A percentile compares a stretch with the other conserved stretches of the same genome.
These are phyloP conservation scores for Salix udensis DNA, from an alignment of 345 rosid genomes.

Conservation along the genomic window DNA sequence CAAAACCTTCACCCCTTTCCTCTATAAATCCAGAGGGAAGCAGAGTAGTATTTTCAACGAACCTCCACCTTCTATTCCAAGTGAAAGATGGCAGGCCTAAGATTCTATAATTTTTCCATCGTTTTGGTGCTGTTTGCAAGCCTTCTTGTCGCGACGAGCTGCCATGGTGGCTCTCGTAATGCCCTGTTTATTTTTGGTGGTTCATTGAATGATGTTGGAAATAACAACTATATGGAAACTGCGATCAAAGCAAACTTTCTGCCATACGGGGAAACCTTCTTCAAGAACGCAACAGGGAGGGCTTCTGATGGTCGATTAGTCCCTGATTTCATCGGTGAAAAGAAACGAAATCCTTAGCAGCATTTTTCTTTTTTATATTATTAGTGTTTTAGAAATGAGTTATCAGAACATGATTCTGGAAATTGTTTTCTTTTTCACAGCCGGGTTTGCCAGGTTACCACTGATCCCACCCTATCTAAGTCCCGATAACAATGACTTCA, in stretches of 20 bases:
- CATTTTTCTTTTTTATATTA: no score
- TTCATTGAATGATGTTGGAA: slow-evolving; percentile 33
- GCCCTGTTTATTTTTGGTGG: slow-evolving; percentile 38
- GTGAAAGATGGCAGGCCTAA: not conserved
- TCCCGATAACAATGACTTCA: slow-evolving; percentile 4
- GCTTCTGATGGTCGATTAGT: slow-evolving; percentile 28
- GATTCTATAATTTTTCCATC: not conserved
- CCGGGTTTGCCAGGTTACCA: slow-evolving; percentile 26
- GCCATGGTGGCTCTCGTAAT: not conserved
- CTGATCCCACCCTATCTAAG: slow-evolving; percentile 18
- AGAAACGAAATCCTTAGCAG: no score
- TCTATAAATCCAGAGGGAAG: no score
- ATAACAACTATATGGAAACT: slow-evolving; percentile 32
- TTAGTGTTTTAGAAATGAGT: no score
- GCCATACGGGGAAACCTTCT: slow-evolving; percentile 34
- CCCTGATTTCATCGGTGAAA: slow-evolving; percentile 27
- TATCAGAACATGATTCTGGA: no score
- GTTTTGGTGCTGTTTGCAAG: not conserved
- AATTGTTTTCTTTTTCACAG: slow-evolving; percentile 2
- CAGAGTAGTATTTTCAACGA: no score
- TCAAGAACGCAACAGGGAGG: slow-evolving; percentile 25
- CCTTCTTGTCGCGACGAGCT: not conserved
- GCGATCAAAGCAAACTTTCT: slow-evolving; percentile 19
- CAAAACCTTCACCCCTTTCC: no score
- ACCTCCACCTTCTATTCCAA: no score